A percentile compares a stretch with the other conserved stretches of the same genome.
Evolutionary conservation across 495 filamentous ascomycete genomes (phyloP).

Genomic region (Tirmania nivea): DNA sequence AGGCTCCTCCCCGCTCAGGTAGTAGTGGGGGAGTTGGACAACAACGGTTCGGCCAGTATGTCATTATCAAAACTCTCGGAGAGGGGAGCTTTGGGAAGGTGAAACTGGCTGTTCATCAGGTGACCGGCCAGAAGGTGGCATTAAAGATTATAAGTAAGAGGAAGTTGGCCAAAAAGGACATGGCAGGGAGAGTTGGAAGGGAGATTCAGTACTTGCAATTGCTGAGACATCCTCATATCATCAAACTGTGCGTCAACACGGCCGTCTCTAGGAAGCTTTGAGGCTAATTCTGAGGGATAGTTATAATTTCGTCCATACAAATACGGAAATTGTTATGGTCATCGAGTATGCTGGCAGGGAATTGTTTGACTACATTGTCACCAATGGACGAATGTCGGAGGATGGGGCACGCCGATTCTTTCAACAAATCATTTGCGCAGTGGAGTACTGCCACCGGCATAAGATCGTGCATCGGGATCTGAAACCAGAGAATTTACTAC

Average conservation of each 20-base stretch:
- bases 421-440: constrained; percentile 97
- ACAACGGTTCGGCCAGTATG: constrained; percentile 43
- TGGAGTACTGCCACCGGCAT: constrained; percentile 96
- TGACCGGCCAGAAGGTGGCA: constrained; percentile 81
- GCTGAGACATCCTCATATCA: constrained; percentile 91
- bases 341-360: constrained; percentile 92
- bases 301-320: constrained; percentile 89
- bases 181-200: constrained; percentile 89
- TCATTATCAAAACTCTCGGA: constrained; percentile 70
- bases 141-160: constrained; percentile 91
- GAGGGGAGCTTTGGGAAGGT: constrained; percentile 98
- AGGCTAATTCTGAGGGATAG: constrained; percentile 23
- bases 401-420: constrained; percentile 86
- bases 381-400: constrained; percentile 72
- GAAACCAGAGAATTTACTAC: constrained; percentile 88
- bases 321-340: constrained; percentile 92
- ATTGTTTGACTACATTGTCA: constrained; percentile 91
- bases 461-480: constrained; percentile 96
- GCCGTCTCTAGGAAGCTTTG: not conserved
- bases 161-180: constrained; percentile 85
- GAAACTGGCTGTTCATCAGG: constrained; percentile 78
- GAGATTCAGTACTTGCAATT: constrained; percentile 97
- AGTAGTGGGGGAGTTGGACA: not conserved
- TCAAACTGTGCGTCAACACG: constrained; percentile 57
- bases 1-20: not conserved